Evolutionary conservation across 768 basidiomycete species (phyloP).

Genomic region (Gloeophyllum trabeum): DNA sequence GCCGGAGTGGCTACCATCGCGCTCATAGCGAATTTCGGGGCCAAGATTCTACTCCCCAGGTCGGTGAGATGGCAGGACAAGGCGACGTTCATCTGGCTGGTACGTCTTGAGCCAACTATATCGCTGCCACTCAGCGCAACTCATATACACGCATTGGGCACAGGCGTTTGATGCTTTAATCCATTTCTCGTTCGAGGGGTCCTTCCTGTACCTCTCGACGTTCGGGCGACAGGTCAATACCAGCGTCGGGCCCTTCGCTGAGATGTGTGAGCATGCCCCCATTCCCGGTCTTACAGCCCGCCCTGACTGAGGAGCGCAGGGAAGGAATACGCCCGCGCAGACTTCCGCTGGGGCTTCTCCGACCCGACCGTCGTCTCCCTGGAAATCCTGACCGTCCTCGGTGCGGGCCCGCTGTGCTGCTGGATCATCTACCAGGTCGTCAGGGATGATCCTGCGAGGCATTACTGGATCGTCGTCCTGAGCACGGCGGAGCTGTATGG

Average conservation of each 20-base stretch:
- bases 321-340: conserved; percentile 74
- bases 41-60: conserved; percentile 50
- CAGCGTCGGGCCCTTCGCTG: conserved; percentile 56
- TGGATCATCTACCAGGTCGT: conserved; percentile 60
- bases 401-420: conserved; percentile 63
- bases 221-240: conserved; percentile 67
- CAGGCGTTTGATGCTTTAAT: conserved; percentile 76
- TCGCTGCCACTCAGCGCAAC: not conserved
- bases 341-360: conserved; percentile 70
- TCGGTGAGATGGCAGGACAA: conserved; percentile 52
- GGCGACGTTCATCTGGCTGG: conserved; percentile 72
- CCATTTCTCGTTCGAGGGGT: conserved; percentile 71
- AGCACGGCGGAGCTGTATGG: conserved; percentile 73
- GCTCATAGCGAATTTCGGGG: conserved; percentile 36
- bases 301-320: conserved; percentile 26
- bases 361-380: conserved; percentile 77
- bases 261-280: conserved; percentile 47
- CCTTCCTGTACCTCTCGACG: conserved; percentile 67
- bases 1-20: conserved; percentile 43
- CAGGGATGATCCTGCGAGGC: conserved; percentile 50
- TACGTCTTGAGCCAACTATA: conserved; percentile 23
- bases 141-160: conserved; percentile 1
- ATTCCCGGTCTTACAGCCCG: not conserved
- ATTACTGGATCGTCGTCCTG: conserved; percentile 74
- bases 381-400: conserved; percentile 75